Base-by-base conservation (phyloP, 345 rosid genomes). In the Gossypium bickii region DNA sequence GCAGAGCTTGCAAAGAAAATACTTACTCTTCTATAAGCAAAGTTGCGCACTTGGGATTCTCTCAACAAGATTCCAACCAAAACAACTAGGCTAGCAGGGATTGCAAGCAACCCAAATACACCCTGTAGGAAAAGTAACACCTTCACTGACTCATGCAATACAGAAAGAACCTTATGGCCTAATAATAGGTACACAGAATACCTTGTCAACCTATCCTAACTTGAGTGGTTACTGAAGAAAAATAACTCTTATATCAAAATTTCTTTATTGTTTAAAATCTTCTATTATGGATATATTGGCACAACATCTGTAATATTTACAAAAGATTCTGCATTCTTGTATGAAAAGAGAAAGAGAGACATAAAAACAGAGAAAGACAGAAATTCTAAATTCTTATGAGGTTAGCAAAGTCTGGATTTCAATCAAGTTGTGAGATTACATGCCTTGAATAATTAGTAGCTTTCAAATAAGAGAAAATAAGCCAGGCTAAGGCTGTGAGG, bases 101-200 rank as follows among this genome's bases (percentile, higher is more conserved):
- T 59, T 68, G 83, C 78, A 27, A 90, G 90, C 75, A 90, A 71
- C 70, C 94, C 94, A 41, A 83, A 85, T 62, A 88, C 94, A 58
- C 92, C 94, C 94, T 86, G 82, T 78, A 82, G 44, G 72, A 45
- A 74, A 72, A 72, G 62, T 24, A 56, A 72, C 65, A 56, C 55
- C 45, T 55, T 71, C 62, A 55, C 41, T 17, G 34, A 41, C 34
- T 38, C 17, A n/a, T 70, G 48, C 49, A 49, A 51, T 65, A 56
- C 45, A 49, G 20, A 27, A 9, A 49, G 44, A 69, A 51, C 22
- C 27, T 69, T 15, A 15, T 22, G 38, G 34, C 29, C 53, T 11
- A 62, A 63, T 25, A 27, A 2, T 51, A 70, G 49, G 41, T 62
- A 65, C 2, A 2, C 49, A 9, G 25, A 41, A 41, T 64, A 41